phyloP scores from a whole-genome alignment of 2,329 filamentous ascomycete genomes.

The Ciborinia camelliae region DNA sequence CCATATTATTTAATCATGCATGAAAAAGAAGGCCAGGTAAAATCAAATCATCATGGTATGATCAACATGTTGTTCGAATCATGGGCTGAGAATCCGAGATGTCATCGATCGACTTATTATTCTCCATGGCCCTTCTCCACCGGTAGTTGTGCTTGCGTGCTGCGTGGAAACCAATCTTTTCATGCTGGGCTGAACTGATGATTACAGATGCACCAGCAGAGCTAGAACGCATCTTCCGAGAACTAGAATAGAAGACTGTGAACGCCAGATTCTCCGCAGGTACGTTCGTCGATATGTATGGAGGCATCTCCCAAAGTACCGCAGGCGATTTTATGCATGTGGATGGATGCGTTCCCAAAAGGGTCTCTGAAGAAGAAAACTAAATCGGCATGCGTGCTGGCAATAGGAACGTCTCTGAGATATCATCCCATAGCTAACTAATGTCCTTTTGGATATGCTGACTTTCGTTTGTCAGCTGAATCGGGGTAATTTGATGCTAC shows the following conservation, averaged over 20 bases:
- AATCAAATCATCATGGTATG: too few relatives aligned
- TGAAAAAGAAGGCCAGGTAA: too few relatives aligned
- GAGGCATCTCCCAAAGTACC: neutral
- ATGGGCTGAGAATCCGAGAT: neutral
- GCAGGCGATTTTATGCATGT: neutral
- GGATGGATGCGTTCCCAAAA: neutral
- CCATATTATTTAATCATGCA: neutral
- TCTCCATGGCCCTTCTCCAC: neutral
- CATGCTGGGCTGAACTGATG: neutral
- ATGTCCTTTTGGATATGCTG: neutral
- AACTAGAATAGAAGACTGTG: slow-evolving; percentile 1
- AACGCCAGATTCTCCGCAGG: neutral
- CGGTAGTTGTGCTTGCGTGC: neutral
- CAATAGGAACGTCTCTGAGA: too few relatives aligned
- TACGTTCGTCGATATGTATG: neutral
- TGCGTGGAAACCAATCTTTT: neutral
- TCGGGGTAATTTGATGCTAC: neutral
- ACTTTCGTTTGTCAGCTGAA: neutral
- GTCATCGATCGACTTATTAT: neutral
- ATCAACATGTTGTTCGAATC: slow-evolving; percentile 3
- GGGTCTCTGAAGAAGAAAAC: neutral
- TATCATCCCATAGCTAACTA: too few relatives aligned
- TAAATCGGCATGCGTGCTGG: too few relatives aligned
- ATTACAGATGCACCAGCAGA: neutral
- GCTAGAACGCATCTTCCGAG: neutral